Conservation (phyloP, 306 rosid genomes). For the Quercus rubra region DNA sequence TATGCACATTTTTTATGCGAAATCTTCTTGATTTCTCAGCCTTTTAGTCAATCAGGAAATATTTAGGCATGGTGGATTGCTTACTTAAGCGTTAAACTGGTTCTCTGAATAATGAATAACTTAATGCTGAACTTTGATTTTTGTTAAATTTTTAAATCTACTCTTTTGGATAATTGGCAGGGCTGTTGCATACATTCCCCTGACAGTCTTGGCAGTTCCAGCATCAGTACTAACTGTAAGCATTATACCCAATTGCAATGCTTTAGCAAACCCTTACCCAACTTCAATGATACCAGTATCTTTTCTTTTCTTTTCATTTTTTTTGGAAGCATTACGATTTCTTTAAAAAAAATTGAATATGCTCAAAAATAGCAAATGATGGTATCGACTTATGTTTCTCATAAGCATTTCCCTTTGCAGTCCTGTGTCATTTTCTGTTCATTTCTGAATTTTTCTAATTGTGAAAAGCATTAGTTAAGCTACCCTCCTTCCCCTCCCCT, state of each 20-base stretch:
- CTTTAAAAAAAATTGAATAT: neutral
- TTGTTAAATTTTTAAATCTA: neutral
- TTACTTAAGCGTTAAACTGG: neutral
- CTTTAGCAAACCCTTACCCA: neutral
- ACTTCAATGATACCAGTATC: neutral
- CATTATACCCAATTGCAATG: neutral
- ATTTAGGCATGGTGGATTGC: neutral
- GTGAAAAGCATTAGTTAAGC: neutral
- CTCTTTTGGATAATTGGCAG: slow-evolving; percentile 40
- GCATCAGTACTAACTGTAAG: slow-evolving; percentile 85
- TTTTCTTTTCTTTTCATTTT: neutral
- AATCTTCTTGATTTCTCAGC: neutral
- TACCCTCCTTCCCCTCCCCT: neutral
- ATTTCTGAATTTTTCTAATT: neutral
- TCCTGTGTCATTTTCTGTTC: neutral
- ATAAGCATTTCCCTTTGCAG: neutral
- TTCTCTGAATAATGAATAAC: neutral
- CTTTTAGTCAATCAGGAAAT: neutral
- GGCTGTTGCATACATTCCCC: slow-evolving; percentile 77
- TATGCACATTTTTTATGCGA: neutral
- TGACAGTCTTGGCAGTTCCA: slow-evolving; percentile 88
- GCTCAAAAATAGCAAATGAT: neutral
- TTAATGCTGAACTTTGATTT: neutral
- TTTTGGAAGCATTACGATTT: neutral
- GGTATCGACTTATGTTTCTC: neutral